These are phyloP conservation scores for Coccinonectria pachysandricola DNA, from an alignment of 2,329 filamentous ascomycete species.

Conservation along the genomic window DNA sequence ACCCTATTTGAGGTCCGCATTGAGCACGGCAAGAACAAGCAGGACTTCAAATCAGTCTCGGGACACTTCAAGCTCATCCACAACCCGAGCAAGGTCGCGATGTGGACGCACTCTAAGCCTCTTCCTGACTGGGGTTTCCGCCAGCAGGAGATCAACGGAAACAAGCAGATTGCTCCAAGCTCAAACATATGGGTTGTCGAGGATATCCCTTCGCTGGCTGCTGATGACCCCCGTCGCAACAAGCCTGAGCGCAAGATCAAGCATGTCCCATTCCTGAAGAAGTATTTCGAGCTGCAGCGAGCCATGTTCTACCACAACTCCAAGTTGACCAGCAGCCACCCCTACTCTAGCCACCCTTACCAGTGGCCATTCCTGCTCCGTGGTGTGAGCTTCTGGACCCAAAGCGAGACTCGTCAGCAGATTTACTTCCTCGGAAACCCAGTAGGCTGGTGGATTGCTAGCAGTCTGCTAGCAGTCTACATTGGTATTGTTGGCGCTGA, in stretches of 20 bases:
- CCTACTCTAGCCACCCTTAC: slow-evolving; percentile 88
- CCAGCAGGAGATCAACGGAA: slow-evolving; percentile 98
- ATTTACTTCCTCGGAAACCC: slow-evolving; percentile 99
- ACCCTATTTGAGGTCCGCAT: slow-evolving; percentile 89
- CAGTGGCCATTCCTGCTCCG: slow-evolving; percentile 97
- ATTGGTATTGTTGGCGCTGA: slow-evolving; percentile 86
- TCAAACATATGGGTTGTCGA: slow-evolving; percentile 95
- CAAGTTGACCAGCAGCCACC: slow-evolving; percentile 91
- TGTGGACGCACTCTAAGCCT: slow-evolving; percentile 95
- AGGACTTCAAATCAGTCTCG: slow-evolving; percentile 83
- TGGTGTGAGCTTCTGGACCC: slow-evolving; percentile 98
- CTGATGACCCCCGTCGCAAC: slow-evolving; percentile 60
- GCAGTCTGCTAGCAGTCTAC: slow-evolving; percentile 85
- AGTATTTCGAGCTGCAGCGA: slow-evolving; percentile 93
- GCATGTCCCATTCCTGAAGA: slow-evolving; percentile 75
- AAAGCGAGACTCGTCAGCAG: slow-evolving; percentile 87
- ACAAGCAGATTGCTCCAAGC: slow-evolving; percentile 83
- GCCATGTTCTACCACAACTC: slow-evolving; percentile 99
- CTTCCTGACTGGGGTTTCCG: slow-evolving; percentile 97
- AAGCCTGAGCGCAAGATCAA: slow-evolving; percentile 74
- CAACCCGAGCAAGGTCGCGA: slow-evolving; percentile 87
- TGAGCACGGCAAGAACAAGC: slow-evolving; percentile 69
- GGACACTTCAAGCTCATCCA: slow-evolving; percentile 95
- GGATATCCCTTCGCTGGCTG: slow-evolving; percentile 70
- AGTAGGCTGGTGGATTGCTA: slow-evolving; percentile 93